Base-by-base conservation (phyloP, 2,329 filamentous ascomycete species). In the Colletotrichum acutatum region DNA sequence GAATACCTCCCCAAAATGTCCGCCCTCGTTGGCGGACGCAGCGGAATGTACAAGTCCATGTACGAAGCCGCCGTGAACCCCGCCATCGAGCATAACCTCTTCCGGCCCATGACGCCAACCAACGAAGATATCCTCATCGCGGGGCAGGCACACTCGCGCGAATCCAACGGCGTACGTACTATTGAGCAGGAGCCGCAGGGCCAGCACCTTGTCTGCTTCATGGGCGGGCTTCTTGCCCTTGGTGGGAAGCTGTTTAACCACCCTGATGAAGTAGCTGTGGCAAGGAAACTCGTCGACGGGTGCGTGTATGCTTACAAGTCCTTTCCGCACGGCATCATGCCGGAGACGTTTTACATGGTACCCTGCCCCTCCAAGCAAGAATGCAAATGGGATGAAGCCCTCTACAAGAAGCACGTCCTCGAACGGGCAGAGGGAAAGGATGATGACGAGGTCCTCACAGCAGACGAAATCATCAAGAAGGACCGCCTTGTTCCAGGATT, bases 171-270 rank as follows among this genome's bases (percentile, higher is more conserved):
- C 1, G 32, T 32, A 5, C 19, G 9, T 0, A n/a, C 78, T n/a
- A 85, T 83, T 60, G 78, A 86, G n/a, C 86, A 88, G 57, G 80
- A 82, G 12, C 82, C 46, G 54, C 84, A 71, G 78, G 64, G 85
- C 75, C 78, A 92, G 71, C 93, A 95, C 79, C 84, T 94, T 2
- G 87, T 88, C 3, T 95, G 93, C 80, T 95, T 94, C 78, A 85
- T 89, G 4, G 93, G 93, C 5, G 93, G 92, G 12, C 91, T 93
- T 85, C 91, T 93, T 61, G 92, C 86, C 1, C 86, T 95, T 37
- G 91, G 89, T 1, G 90, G 92, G 1, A 89, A 87, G 72, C 83
- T 94, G 30, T 89, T 94, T 74, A 78, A 85, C 57, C 84, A 83
- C 5, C 8, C 83, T 1, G 82, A 85, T 14, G 85, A 90, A 69